Evolutionary conservation across 768 basidiomycete species (phyloP).

Genomic region (Lactifluus pinguis): DNA sequence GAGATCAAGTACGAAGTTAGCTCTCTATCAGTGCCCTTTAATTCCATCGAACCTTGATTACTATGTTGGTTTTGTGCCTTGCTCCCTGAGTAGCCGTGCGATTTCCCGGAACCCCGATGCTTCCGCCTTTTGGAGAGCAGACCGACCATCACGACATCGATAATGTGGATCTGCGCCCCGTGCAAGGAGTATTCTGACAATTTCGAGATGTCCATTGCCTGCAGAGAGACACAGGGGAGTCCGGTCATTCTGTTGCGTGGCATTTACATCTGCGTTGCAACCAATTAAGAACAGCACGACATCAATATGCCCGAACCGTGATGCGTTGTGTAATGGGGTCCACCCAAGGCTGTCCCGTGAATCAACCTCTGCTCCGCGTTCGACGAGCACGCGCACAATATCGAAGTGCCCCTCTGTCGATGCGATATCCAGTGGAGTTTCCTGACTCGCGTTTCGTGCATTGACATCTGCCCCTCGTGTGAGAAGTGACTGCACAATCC

Average conservation of each 20-base stretch:
- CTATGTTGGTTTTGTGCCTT: too few species aligned
- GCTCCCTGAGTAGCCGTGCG: too few species aligned
- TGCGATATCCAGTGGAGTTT: background rate
- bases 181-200: background rate
- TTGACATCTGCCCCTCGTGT: too few species aligned
- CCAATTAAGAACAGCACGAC: background rate
- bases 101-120: too few species aligned
- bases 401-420: background rate
- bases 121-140: too few species aligned
- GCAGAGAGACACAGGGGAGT: conserved; percentile 2
- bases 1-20: too few species aligned
- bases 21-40: too few species aligned
- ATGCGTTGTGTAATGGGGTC: conserved; percentile 2
- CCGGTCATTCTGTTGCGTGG: background rate
- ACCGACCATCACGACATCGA: too few species aligned
- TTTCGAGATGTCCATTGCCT: background rate
- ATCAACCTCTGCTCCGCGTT: background rate
- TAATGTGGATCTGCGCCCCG: too few species aligned
- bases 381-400: background rate
- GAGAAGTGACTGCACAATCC: too few species aligned
- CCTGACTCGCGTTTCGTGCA: too few species aligned
- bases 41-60: background rate
- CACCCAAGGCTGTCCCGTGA: background rate
- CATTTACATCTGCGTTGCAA: background rate
- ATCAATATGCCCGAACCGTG: background rate